Percentiles rank a stretch among this genome's conserved stretches.
These are phyloP conservation scores for Cladosporium oxysporum DNA, from an alignment of 2,329 filamentous ascomycete genomes.

Conservation along the genomic window DNA sequence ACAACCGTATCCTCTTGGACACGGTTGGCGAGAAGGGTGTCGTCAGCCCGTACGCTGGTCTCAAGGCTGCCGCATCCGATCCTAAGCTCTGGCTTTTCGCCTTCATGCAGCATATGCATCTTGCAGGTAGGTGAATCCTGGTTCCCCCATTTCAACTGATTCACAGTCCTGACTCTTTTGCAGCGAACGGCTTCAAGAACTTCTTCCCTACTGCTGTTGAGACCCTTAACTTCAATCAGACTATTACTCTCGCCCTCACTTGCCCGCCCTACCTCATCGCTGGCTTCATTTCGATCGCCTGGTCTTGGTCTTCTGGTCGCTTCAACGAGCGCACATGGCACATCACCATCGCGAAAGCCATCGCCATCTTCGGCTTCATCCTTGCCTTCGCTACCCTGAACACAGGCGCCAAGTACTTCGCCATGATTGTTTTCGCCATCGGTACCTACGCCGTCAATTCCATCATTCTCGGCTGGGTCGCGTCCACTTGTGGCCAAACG, in stretches of 20 bases:
- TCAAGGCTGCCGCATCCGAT: slow-evolving; percentile 53
- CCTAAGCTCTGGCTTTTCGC: slow-evolving; percentile 56
- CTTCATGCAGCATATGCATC: slow-evolving; percentile 59
- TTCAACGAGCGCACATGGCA: slow-evolving; percentile 46
- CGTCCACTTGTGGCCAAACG: slow-evolving; percentile 48
- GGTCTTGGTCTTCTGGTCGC: slow-evolving; percentile 40
- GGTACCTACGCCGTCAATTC: slow-evolving; percentile 50
- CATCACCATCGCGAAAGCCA: slow-evolving; percentile 40
- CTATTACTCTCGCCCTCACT: slow-evolving; percentile 55
- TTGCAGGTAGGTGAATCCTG: slow-evolving; percentile 39
- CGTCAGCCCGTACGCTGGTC: slow-evolving; percentile 49
- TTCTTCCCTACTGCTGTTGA: slow-evolving; percentile 50
- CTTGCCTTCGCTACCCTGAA: slow-evolving; percentile 42
- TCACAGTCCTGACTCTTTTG: slow-evolving; percentile 32
- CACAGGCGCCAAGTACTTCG: slow-evolving; percentile 34
- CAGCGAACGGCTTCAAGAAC: slow-evolving; percentile 55
- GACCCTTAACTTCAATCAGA: slow-evolving; percentile 51
- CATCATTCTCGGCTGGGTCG: slow-evolving; percentile 52
- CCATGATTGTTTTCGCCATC: slow-evolving; percentile 27
- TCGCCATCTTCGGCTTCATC: slow-evolving; percentile 42
- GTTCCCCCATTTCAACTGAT: too few species aligned
- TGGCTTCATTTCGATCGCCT: slow-evolving; percentile 34
- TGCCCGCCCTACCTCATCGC: slow-evolving; percentile 40
- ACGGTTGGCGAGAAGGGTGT: slow-evolving; percentile 51
- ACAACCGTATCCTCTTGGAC: slow-evolving; percentile 53